Base-by-base conservation (phyloP, 1,284 basidiomycete genomes). In the Cutaneotrichosporon sp. region DNA sequence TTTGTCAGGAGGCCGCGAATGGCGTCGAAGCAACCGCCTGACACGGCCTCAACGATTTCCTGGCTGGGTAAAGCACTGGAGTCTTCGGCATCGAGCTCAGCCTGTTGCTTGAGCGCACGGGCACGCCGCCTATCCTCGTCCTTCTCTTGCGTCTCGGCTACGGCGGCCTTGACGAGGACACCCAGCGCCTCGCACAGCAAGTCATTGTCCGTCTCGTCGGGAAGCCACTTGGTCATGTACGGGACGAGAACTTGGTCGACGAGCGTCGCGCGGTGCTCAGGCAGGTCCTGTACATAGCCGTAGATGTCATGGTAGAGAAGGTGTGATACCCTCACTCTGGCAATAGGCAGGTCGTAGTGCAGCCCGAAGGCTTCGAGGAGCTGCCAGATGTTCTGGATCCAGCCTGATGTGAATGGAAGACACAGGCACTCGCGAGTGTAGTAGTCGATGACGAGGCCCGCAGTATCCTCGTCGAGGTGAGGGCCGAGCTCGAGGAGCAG, bases 351-450 rank as follows among this genome's bases (percentile, higher is more conserved):
- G 47, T 61, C 51, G 47, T 58, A 27, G 27, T 64, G 49, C 27
- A 60, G 26, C 52, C 71, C 76, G 60, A 79, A 79, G 1, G 72
- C 67, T 26, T 72, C 59, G 49, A 78, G 62, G 25, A 79, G 59
- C 17, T 71, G 70, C 63, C 72, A 69, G 27, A 77, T 72, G 33
- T 79, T 77, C 10, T 67, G 64, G 48, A 79, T 71, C 79, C 79
- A 80, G 31, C 73, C 72, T 0, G 69, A 61, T 10, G 74, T 73
- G 29, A 75, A 72, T 0, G 79, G 79, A 6, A 76, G 61, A 57
- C 77, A 78, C 2, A 78, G 65, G 8, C 71, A 72, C 50, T 76
- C 74, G 11, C 63, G 60, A 33, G 76, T 64, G 58, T 76, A 77
- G 57, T 75, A 76, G 46, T 79, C 75, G 55, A 80, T 69, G 8